Percentiles rank a stretch among this genome's conserved stretches.
Conservation (phyloP, 2,329 filamentous ascomycete genomes). For the Colletotrichum lupini region DNA sequence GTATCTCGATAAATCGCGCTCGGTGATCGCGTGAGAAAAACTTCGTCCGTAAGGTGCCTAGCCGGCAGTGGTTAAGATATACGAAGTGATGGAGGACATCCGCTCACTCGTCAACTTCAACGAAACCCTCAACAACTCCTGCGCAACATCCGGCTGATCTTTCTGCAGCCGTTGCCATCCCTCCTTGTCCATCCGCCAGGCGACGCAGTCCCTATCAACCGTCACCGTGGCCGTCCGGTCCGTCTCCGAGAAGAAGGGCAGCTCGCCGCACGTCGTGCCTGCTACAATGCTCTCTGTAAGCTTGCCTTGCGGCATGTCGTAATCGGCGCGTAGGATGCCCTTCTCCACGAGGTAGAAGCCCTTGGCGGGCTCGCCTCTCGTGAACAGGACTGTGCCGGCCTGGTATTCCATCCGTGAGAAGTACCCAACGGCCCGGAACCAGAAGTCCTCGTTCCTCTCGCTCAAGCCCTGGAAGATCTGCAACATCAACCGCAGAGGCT, state of each 20-base stretch:
- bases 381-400: conserved; percentile 80
- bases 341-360: conserved; percentile 93
- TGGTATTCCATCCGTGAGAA: conserved; percentile 77
- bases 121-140: conserved; percentile 86
- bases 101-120: conserved; percentile 94
- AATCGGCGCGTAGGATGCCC: conserved; percentile 90
- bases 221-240: conserved; percentile 86
- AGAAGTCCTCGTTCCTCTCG: conserved; percentile 91
- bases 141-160: conserved; percentile 80
- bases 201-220: conserved; percentile 83
- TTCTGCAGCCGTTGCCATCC: conserved; percentile 80
- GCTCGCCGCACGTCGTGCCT: conserved; percentile 93
- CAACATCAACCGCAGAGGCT: conserved; percentile 90
- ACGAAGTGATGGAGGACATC: conserved; percentile 77
- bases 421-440: conserved; percentile 83
- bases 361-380: conserved; percentile 78
- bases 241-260: conserved; percentile 96
- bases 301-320: conserved; percentile 87
- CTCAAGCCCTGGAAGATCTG: conserved; percentile 95
- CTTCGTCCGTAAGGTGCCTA: conserved; percentile 38
- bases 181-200: conserved; percentile 81
- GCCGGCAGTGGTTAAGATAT: conserved; percentile 62
- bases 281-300: conserved; percentile 93
- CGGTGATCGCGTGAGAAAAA: not conserved
- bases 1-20: not conserved